phyloP scores from a whole-genome alignment of 2,329 filamentous ascomycete genomes.

The Pseudogymnoascus sp. region DNA sequence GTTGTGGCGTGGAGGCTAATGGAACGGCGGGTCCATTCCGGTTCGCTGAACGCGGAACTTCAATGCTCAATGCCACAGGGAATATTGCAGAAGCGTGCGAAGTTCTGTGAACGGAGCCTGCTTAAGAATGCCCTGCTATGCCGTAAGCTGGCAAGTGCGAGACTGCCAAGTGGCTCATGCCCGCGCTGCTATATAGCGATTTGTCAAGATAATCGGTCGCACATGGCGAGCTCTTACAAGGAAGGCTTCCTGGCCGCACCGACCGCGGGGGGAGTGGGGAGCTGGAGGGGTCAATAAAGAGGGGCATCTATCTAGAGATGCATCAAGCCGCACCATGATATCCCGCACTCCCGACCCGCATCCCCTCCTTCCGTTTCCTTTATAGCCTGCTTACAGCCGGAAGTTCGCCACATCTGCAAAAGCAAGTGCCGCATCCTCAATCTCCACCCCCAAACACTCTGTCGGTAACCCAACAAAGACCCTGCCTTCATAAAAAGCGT shows the following conservation, averaged over 20 bases:
- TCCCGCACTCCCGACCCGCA: not conserved
- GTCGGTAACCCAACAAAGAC: conserved; percentile 7
- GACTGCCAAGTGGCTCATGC: not conserved
- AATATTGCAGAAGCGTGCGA: not conserved
- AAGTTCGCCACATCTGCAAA: not conserved
- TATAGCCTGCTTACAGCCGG: not conserved
- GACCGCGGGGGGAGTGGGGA: not conserved
- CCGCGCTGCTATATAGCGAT: not conserved
- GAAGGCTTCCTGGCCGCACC: not conserved
- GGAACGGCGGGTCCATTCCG: conserved; percentile 2
- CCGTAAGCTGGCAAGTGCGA: not conserved
- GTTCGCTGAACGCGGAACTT: not conserved
- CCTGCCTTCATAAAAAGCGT: not conserved
- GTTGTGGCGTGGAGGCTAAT: not conserved
- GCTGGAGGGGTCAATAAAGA: not conserved
- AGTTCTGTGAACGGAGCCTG: not conserved
- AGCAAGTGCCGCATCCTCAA: not conserved
- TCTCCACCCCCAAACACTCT: not conserved
- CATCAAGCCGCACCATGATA: not conserved
- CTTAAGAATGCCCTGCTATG: not conserved
- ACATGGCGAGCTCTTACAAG: not conserved
- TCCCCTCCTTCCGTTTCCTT: not conserved
- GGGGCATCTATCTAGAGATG: not conserved
- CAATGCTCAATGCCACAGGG: not conserved
- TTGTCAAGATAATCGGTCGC: not conserved